Evolutionary conservation across 2,329 filamentous ascomycete species (phyloP).

Genomic region (Mycosphaerella sp.): DNA sequence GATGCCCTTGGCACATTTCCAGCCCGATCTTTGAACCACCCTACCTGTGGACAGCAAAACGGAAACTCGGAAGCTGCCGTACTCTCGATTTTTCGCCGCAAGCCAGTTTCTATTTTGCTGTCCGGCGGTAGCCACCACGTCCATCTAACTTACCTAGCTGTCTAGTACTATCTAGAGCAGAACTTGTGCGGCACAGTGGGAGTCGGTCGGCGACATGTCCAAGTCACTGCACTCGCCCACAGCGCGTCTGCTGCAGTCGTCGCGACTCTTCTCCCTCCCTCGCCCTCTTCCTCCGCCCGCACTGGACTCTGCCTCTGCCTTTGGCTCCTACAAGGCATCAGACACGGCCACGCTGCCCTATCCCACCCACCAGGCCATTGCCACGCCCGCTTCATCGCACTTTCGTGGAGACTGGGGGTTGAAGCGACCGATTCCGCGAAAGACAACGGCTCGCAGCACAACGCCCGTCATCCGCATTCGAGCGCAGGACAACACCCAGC

Average conservation of each 20-base stretch:
- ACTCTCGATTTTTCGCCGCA: no score
- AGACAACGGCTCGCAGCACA: constrained; percentile 60
- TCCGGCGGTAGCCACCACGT: no score
- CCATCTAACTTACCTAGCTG: no score
- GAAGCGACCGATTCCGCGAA: constrained; percentile 74
- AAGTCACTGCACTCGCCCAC: constrained; percentile 49
- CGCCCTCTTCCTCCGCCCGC: constrained; percentile 61
- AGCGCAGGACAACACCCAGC: constrained; percentile 76
- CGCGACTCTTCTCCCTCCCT: constrained; percentile 84
- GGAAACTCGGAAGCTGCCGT: no score
- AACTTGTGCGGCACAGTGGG: background rate
- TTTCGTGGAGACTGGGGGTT: constrained; percentile 84
- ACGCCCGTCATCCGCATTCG: constrained; percentile 72
- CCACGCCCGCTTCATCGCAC: constrained; percentile 66
- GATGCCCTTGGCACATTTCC: no score
- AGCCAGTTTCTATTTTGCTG: no score
- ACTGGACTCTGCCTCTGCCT: constrained; percentile 40
- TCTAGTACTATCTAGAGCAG: background rate
- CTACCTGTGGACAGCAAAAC: no score
- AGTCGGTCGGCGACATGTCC: constrained; percentile 28
- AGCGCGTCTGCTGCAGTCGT: constrained; percentile 69
- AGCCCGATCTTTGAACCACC: no score
- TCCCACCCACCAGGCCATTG: constrained; percentile 78
- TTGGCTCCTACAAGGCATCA: constrained; percentile 50
- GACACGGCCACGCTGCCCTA: constrained; percentile 66